Evolutionary conservation across 2,329 filamentous ascomycete species (phyloP), one percentile per base, ranked within the genome.

Genomic region (Alternaria arbusti): DNA sequence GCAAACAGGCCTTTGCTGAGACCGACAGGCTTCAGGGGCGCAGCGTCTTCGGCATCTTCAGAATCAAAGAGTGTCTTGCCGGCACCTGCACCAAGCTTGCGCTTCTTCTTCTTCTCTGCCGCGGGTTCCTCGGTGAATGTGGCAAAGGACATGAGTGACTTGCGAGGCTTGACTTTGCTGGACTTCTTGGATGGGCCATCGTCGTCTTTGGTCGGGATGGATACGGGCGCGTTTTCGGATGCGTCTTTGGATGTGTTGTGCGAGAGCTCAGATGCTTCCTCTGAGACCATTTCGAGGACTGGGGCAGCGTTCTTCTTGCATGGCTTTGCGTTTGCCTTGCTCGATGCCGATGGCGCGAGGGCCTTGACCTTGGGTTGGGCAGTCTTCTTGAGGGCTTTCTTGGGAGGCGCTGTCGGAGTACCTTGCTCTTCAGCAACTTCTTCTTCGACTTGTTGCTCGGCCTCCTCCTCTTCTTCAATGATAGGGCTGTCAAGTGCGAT

Each of bases 61-160:
- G 65, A 61, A 62, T 91, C 90, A 70, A 95, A 93, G 6, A 96
- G 76, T 4, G 88, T 91, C 70, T 82, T 85, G 67, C 88, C 88
- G 51, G 86, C 65, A 25, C 65, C 82, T 5, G 89, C 88, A 2
- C 92, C 83, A 6, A 93, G 81, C 79, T 93, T 94, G 66, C 91
- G 88, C 83, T 91, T 94, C 84, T 90, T 78, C 65, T 78, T 78
- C 68, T 78, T 78, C 57, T 80, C 78, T 5, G 76, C 74, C 20
- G 80, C 82, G 8, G 75, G 75, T 59, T 79, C 79, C 15, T 78
- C 77, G 55, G 70, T 76, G 65, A 81, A 82, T n/a, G 78, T 71
- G 1, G 79, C 78, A 56, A 81, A 85, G 8, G 82, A 82, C 72
- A 82, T 81, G 61, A 86, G 80, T 4, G 82, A 83, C 63, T 85